Evolutionary conservation across 805 yeast species (phyloP).

Genomic region (Yarrowia sp.): DNA sequence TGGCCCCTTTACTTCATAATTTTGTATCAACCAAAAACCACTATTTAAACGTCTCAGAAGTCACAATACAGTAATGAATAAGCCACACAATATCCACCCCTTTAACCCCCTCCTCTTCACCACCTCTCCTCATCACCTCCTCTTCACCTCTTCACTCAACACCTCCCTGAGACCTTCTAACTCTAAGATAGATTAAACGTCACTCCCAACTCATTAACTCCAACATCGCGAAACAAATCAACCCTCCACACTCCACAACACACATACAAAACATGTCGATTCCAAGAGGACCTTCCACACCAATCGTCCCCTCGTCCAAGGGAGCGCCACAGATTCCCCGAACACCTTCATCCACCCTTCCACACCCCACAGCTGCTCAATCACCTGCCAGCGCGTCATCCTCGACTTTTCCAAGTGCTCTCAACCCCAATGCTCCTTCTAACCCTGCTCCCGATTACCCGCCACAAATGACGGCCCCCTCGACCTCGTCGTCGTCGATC

Average conservation of each 20-base stretch:
- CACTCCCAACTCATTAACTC: not conserved
- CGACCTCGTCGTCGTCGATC: not conserved
- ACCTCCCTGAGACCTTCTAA: not conserved
- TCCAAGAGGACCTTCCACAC: slow-evolving; percentile 32
- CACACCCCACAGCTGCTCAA: slow-evolving; percentile 32
- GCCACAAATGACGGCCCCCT: not conserved
- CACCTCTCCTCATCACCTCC: no score
- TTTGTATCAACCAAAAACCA: no score
- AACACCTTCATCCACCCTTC: slow-evolving; percentile 39
- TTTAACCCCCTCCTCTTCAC: no score
- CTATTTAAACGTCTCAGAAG: no score
- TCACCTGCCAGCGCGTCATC: slow-evolving; percentile 13
- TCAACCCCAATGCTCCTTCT: slow-evolving; percentile 9
- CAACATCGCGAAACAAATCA: slow-evolving; percentile 1
- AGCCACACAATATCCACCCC: no score
- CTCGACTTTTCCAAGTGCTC: not conserved
- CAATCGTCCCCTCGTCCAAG: slow-evolving; percentile 34
- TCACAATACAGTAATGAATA: no score
- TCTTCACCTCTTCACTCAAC: no score
- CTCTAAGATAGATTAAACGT: not conserved
- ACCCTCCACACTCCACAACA: not conserved
- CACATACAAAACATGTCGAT: not conserved
- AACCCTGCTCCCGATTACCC: slow-evolving; percentile 1
- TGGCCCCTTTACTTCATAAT: no score
- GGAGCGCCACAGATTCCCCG: slow-evolving; percentile 42